These are phyloP conservation scores for Didymellaceae sp. DNA, from an alignment of 2,329 filamentous ascomycete genomes.

Conservation along the genomic window DNA sequence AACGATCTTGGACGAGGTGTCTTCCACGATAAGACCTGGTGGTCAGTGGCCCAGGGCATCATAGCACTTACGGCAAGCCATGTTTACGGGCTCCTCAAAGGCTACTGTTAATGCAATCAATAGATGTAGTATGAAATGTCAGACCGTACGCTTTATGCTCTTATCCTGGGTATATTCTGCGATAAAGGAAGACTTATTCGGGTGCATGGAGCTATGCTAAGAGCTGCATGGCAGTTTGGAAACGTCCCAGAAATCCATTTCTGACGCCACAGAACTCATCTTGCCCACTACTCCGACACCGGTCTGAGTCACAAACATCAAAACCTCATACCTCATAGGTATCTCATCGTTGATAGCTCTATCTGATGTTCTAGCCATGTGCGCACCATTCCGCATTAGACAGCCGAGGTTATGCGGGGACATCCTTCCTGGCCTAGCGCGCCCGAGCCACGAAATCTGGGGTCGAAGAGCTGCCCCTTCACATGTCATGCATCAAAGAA, in stretches of 20 bases:
- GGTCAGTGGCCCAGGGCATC: constrained; percentile 6
- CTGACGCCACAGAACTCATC: background rate
- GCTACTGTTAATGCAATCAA: constrained; percentile 20
- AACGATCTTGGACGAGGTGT: background rate
- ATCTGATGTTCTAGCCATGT: constrained; percentile 12
- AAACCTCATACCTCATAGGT: background rate
- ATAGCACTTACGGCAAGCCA: constrained; percentile 27
- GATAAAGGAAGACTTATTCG: no score
- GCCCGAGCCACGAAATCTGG: constrained; percentile 10
- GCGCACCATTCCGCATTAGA: constrained; percentile 11
- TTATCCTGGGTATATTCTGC: no score
- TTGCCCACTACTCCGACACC: background rate
- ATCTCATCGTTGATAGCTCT: constrained; percentile 13
- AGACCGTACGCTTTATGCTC: no score
- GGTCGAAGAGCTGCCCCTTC: constrained; percentile 31
- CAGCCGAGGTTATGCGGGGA: constrained; percentile 22
- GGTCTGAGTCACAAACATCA: background rate
- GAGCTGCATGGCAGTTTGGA: no score
- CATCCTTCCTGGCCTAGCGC: constrained; percentile 11
- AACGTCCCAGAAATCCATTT: no score
- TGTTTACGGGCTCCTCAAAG: constrained; percentile 37
- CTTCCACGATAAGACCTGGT: constrained; percentile 6
- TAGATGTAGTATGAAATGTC: no score
- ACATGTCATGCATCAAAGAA: constrained; percentile 33
- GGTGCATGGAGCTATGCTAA: no score